Conservation (phyloP, 495 filamentous ascomycete species). For the Aspergillus avenaceus region DNA sequence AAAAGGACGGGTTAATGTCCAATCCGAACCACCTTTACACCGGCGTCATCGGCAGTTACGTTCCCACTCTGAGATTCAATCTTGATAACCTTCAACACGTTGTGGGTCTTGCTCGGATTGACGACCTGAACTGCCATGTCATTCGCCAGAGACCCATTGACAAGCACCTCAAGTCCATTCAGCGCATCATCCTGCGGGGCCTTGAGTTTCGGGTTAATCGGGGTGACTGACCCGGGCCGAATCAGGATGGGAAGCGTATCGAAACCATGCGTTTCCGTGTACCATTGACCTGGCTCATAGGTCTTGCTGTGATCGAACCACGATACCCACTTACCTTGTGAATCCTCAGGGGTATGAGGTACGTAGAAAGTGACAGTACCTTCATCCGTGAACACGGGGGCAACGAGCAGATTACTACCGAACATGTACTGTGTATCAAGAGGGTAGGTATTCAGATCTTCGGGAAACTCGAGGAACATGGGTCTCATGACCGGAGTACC, state of each 20-base stretch:
- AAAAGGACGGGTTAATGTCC: neutral
- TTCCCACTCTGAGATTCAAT: slow-evolving; percentile 6
- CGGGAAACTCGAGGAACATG: slow-evolving; percentile 63
- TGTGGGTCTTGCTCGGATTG: slow-evolving; percentile 28
- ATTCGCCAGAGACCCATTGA: slow-evolving; percentile 27
- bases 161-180: slow-evolving; percentile 33
- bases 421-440: slow-evolving; percentile 68
- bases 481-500: slow-evolving; percentile 56
- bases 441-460: slow-evolving; percentile 56
- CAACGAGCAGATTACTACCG: slow-evolving; percentile 53
- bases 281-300: slow-evolving; percentile 38
- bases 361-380: slow-evolving; percentile 61
- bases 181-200: slow-evolving; percentile 33
- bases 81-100: slow-evolving; percentile 23
- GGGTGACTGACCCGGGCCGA: slow-evolving; percentile 34
- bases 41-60: slow-evolving; percentile 9
- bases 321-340: slow-evolving; percentile 48
- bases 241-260: slow-evolving; percentile 37
- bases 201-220: slow-evolving; percentile 29
- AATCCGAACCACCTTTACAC: slow-evolving; percentile 14
- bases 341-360: slow-evolving; percentile 31
- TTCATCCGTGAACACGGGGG: slow-evolving; percentile 57
- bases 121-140: slow-evolving; percentile 31
- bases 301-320: slow-evolving; percentile 41
- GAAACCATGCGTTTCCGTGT: slow-evolving; percentile 41